Percentiles rank a stretch among this genome's conserved stretches.
Evolutionary conservation across 202 grass and related monocot genomes (phyloP).

Genomic region (Setaria italica): DNA sequence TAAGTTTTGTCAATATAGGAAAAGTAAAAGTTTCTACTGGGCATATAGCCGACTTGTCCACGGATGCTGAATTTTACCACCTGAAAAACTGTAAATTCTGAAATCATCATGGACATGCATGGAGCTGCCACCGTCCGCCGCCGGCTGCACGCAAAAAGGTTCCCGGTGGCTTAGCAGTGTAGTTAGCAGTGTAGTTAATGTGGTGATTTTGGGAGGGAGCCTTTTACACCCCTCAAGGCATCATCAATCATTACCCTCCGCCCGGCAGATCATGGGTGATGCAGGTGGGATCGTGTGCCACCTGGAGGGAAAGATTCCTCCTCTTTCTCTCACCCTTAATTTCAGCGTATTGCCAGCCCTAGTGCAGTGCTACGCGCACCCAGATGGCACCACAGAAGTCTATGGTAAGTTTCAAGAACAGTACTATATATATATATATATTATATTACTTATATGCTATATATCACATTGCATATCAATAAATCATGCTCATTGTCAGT

Average conservation of each 20-base stretch:
- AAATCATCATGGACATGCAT: neutral
- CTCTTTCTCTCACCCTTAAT: slow-evolving; percentile 39
- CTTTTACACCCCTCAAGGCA: slow-evolving; percentile 53
- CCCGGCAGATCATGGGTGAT: slow-evolving; percentile 54
- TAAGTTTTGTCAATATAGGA: too few species aligned
- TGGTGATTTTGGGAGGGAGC: slow-evolving; percentile 11
- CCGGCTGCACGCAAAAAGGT: neutral
- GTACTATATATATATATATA: neutral
- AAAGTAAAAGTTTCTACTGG: neutral
- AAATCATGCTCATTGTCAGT: too few species aligned
- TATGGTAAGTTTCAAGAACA: neutral
- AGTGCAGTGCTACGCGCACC: slow-evolving; percentile 36
- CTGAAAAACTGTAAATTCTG: neutral
- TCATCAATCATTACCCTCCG: slow-evolving; percentile 72
- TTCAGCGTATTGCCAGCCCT: slow-evolving; percentile 38
- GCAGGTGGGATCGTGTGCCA: slow-evolving; percentile 78
- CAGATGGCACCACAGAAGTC: neutral
- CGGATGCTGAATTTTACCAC: neutral
- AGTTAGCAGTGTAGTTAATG: neutral
- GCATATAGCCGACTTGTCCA: neutral
- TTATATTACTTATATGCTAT: neutral
- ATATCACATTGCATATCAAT: neutral
- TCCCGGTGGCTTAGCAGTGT: neutral
- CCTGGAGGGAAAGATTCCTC: slow-evolving; percentile 73
- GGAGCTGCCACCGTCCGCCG: neutral